These are phyloP conservation scores for Chaetomiaceae sp. DNA, from an alignment of 2,329 filamentous ascomycete genomes.

Conservation along the genomic window DNA sequence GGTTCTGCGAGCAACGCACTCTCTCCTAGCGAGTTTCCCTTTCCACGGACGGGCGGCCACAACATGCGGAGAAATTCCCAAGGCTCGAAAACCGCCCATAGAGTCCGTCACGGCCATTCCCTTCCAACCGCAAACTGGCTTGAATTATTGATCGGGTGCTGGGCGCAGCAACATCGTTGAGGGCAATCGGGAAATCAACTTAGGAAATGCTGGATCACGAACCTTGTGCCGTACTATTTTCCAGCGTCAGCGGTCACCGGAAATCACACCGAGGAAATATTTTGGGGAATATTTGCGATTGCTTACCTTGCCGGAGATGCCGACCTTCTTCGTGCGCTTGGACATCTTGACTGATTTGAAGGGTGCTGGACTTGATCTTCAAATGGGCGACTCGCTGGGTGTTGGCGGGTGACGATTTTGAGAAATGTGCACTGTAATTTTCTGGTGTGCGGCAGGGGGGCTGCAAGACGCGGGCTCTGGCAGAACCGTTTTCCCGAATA, in stretches of 20 bases:
- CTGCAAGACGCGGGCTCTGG: constrained; percentile 23
- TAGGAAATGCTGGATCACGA: constrained; percentile 39
- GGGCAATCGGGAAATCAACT: constrained; percentile 28
- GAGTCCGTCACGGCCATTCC: neutral
- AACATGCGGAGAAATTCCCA: neutral
- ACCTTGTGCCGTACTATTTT: constrained; percentile 85
- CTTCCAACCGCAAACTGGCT: neutral
- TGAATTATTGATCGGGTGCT: constrained; percentile 1
- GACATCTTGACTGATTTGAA: constrained; percentile 67
- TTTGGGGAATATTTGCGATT: constrained; percentile 7
- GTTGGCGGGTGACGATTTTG: constrained; percentile 27
- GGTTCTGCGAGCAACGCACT: neutral
- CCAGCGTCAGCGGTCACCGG: constrained; percentile 12
- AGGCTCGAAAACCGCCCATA: neutral
- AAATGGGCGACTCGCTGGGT: constrained; percentile 20
- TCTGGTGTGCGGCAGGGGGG: constrained; percentile 25
- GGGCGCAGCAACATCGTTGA: constrained; percentile 10
- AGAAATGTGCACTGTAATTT: constrained; percentile 28
- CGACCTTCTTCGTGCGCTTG: constrained; percentile 97
- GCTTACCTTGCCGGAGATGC: constrained; percentile 75
- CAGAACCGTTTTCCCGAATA: constrained; percentile 26
- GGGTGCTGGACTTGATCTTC: constrained; percentile 26
- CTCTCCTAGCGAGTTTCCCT: neutral
- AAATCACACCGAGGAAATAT: neutral
- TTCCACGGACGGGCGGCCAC: neutral